Base-by-base conservation (phyloP, 1,284 basidiomycete species). In the Inonotus obliquus region DNA sequence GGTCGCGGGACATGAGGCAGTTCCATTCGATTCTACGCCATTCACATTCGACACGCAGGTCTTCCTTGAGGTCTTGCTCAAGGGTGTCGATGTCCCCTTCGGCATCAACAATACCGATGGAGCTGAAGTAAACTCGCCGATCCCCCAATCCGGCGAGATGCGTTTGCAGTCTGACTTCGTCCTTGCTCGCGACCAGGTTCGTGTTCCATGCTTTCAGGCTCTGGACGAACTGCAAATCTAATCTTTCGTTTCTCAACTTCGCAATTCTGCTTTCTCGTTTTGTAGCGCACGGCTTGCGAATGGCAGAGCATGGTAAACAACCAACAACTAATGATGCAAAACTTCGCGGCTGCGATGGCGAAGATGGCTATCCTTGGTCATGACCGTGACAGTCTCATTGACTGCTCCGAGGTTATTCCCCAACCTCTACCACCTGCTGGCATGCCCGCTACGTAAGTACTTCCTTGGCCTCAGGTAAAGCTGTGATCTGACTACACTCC, bases 341-440 rank as follows among this genome's bases (percentile, higher is more conserved):
- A 32, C 38, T 64, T 64, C 60, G 41, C 51, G 17, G 39, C 2
- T 32, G 63, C 70, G 32, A 71, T 74, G 69, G 59, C 66, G 47
- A 73, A 73, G 69, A 67, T 76, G 58, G 59, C 71, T 13, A 59
- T 73, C 49, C 66, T 72, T 65, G 73, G 73, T 21, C 70, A 72
- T 59, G 61, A 72, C 68, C 39, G 25, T 11, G 60, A 58, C 17
- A 37, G 58, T 14, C 61, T 66, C 37, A 59, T 65, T 57, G 65
- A 66, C 60, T 66, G 65, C 59, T 60, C 65, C 27, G 65, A 66
- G 48, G 61, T 58, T 35, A 29, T 65, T 35, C 63, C 63, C n/a
- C 32, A 39, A 17, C 48, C 63, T 13, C 35, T 52, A 41, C 60
- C 63, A 5, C 59, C 63, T 21, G 49, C 61, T 39, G 49, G 45